Percentiles rank a stretch among this genome's conserved stretches.
phyloP scores from a whole-genome alignment of 495 filamentous ascomycete genomes.

The Apiosordaria backusii region DNA sequence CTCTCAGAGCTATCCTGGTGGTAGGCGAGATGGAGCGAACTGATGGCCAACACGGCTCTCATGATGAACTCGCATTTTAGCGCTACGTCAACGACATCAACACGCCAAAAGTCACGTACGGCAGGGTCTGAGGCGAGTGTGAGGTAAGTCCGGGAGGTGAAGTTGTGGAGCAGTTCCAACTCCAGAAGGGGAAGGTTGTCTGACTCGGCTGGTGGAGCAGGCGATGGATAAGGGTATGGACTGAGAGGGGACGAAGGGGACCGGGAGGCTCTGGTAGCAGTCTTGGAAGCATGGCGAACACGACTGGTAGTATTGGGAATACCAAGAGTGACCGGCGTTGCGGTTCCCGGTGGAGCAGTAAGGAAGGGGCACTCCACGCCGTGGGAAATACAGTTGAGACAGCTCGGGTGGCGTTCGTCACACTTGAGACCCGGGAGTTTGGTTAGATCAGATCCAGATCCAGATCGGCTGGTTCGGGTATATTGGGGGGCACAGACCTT shows the following conservation, averaged over 20 bases:
- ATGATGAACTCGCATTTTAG: constrained; percentile 52
- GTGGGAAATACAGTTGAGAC: constrained; percentile 43
- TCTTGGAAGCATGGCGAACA: neutral
- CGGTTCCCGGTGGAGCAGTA: neutral
- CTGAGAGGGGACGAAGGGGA: neutral
- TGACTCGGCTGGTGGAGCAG: neutral
- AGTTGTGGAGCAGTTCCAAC: constrained; percentile 47
- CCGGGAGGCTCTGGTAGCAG: neutral
- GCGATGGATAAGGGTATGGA: neutral
- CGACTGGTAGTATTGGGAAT: neutral
- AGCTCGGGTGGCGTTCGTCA: constrained; percentile 43
- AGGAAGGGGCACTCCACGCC: constrained; percentile 40
- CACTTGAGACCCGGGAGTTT: constrained; percentile 27
- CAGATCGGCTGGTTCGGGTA: neutral
- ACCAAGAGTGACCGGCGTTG: neutral
- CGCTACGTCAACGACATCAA: constrained; percentile 38
- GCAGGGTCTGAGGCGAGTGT: constrained; percentile 35
- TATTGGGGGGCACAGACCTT: constrained; percentile 32
- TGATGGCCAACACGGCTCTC: constrained; percentile 52
- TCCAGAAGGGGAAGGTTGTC: constrained; percentile 32
- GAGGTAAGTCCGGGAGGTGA: constrained; percentile 34
- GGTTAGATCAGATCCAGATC: neutral
- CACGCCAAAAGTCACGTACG: constrained; percentile 37
- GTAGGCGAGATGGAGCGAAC: constrained; percentile 53
- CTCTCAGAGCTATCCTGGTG: constrained; percentile 31